These are phyloP conservation scores for Amylostereum areolatum DNA, from an alignment of 1,284 basidiomycete species.

Conservation along the genomic window DNA sequence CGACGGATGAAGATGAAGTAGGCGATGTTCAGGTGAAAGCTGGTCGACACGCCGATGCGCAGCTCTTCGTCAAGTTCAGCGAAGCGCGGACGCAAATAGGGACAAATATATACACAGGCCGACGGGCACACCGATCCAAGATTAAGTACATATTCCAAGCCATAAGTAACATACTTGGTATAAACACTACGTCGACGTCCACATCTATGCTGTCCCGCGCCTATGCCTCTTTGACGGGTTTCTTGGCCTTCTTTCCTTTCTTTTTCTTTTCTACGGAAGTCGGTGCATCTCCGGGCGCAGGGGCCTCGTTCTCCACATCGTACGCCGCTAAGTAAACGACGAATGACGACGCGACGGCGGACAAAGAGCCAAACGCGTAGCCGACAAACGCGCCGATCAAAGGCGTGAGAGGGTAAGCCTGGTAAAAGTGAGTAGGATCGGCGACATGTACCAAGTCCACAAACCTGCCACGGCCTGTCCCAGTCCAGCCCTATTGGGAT, in stretches of 20 bases:
- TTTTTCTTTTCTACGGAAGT: background rate
- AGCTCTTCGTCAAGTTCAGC: too few relatives aligned
- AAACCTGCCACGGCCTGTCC: slow-evolving; percentile 93
- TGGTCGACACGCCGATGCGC: too few relatives aligned
- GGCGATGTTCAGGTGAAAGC: too few relatives aligned
- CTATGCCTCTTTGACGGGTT: background rate
- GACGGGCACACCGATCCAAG: too few relatives aligned
- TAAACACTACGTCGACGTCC: too few relatives aligned
- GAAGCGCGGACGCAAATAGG: too few relatives aligned
- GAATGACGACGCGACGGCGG: slow-evolving; percentile 32
- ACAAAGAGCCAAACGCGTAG: slow-evolving; percentile 58
- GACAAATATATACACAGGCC: too few relatives aligned
- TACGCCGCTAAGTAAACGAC: slow-evolving; percentile 10
- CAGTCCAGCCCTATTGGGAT: slow-evolving; percentile 88
- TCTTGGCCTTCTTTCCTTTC: background rate
- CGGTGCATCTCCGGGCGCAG: background rate
- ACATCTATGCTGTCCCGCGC: background rate
- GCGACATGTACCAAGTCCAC: slow-evolving; percentile 15
- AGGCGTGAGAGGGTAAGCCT: slow-evolving; percentile 81
- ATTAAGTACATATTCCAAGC: too few relatives aligned
- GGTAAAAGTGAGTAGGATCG: slow-evolving; percentile 4
- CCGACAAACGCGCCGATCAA: slow-evolving; percentile 65
- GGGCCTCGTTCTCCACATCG: background rate
- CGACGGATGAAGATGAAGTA: too few relatives aligned
- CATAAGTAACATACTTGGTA: too few relatives aligned